Evolutionary conservation across 2,329 filamentous ascomycete genomes (phyloP), one percentile per base, ranked within the genome.

Genomic region (Fulvia fulva): DNA sequence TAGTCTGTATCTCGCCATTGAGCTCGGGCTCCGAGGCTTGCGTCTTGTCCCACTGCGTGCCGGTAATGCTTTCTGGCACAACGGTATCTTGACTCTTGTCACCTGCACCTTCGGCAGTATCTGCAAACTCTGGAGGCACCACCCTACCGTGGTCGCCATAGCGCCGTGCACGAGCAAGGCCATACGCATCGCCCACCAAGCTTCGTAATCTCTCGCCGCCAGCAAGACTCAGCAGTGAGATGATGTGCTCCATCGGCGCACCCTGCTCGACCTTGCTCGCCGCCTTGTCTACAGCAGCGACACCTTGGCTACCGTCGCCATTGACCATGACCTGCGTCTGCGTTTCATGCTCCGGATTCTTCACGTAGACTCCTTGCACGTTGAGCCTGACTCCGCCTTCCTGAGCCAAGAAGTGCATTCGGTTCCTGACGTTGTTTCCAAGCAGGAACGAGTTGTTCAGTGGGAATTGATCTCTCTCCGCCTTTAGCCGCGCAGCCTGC

Each of bases 211-310:
- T 83, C 66, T 95, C 88, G 70, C 93, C 90, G 9, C 90, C 87
- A 19, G 90, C 89, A 57, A 97, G 82, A 5, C 91, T 94, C 58
- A 97, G 73, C 16, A 97, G 79, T 25, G 90, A 88, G 46, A 97
- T 76, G 65, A 97, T 89, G 61, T 96, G 91, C 14, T 89, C 87
- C 32, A 96, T 78, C 55, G 83, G 86, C 1, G 89, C 85, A 45
- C 91, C 88, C 21, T 75, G 71, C 34, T 88, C 85, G 0, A 94
- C 88, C 90, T 63, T 76, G 67, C 53, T 68, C 55, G 69, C 67
- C 21, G 64, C 56, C 46, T 63, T 63, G 21, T 65, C 63, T 2
- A 65, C 59, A 16, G 65, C 62, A 14, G 63, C 68, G 11, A 71
- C 62, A 8, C 70, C 71, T 47, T 69, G 64, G 2, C 58, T 66